phyloP scores from a whole-genome alignment of 139 green algal species.

The Volvox africanus region DNA sequence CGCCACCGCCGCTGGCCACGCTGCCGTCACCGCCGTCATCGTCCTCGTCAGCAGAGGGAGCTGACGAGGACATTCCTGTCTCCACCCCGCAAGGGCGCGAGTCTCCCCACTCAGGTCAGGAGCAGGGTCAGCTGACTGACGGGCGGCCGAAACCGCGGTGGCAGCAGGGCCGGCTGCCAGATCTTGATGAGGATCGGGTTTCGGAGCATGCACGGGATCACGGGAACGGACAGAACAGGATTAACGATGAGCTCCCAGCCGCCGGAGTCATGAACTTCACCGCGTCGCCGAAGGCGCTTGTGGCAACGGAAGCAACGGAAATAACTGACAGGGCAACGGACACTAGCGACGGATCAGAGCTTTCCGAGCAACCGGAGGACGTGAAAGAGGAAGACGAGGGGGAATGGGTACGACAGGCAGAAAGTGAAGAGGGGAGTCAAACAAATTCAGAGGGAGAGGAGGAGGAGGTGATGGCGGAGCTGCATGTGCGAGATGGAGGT shows the following conservation, averaged over 20 bases:
- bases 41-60: too few relatives aligned
- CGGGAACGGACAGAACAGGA: not conserved
- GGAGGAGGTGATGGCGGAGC: slow-evolving; percentile 20
- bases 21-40: too few relatives aligned
- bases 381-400: not conserved
- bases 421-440: not conserved
- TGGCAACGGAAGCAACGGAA: too few relatives aligned
- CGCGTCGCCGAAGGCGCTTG: too few relatives aligned
- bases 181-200: not conserved
- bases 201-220: not conserved
- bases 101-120: not conserved
- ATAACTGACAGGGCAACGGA: not conserved
- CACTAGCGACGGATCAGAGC: not conserved
- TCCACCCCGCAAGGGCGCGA: too few relatives aligned
- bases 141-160: too few relatives aligned
- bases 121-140: not conserved
- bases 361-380: not conserved
- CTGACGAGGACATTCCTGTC: not conserved
- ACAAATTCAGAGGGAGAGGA: slow-evolving; percentile 5
- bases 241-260: too few relatives aligned
- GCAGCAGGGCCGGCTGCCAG: not conserved
- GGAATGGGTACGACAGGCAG: not conserved
- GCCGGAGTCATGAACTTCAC: too few relatives aligned
- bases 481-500: slow-evolving; percentile 84
- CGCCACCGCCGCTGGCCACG: not conserved